Evolutionary conservation across 169 alveolate species (phyloP).

Genomic region (Plasmodium yoelii): DNA sequence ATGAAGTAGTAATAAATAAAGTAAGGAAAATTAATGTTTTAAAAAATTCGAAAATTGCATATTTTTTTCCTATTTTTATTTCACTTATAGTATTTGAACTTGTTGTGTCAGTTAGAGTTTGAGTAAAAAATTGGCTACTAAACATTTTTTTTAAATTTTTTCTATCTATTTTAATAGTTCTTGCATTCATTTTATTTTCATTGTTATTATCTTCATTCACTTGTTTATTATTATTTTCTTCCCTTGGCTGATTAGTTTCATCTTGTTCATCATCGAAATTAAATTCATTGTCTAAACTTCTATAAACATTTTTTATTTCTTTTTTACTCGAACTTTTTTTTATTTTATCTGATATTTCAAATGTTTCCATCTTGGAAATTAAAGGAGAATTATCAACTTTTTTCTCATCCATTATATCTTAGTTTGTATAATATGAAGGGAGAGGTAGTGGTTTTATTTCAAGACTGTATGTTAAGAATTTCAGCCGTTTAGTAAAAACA

Average conservation of each 20-base stretch:
- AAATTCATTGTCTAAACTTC: constrained; percentile 63
- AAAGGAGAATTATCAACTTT: constrained; percentile 70
- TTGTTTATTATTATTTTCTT: constrained; percentile 13
- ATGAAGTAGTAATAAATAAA: constrained; percentile 28
- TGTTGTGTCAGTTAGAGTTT: constrained; percentile 56
- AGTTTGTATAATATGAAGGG: too few species aligned
- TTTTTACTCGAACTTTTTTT: constrained; percentile 16
- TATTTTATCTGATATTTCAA: constrained; percentile 59
- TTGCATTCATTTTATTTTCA: constrained; percentile 12
- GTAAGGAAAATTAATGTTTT: constrained; percentile 15
- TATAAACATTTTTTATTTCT: constrained; percentile 54
- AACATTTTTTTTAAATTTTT: constrained; percentile 53
- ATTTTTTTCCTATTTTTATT: constrained; percentile 29
- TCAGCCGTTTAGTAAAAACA: too few species aligned
- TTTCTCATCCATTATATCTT: constrained; percentile 25
- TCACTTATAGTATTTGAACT: constrained; percentile 28
- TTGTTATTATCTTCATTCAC: background rate
- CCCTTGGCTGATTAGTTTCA: constrained; percentile 5
- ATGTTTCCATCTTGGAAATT: constrained; percentile 57
- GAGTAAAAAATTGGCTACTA: constrained; percentile 72
- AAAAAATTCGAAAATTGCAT: constrained; percentile 37
- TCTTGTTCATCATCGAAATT: constrained; percentile 43
- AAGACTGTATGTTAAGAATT: too few species aligned
- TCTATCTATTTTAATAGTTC: constrained; percentile 63
- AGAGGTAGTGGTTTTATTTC: too few species aligned